Evolutionary conservation across 768 basidiomycete species (phyloP), one percentile per base, ranked within the genome.

Genomic region (Chalciporus piperatus): DNA sequence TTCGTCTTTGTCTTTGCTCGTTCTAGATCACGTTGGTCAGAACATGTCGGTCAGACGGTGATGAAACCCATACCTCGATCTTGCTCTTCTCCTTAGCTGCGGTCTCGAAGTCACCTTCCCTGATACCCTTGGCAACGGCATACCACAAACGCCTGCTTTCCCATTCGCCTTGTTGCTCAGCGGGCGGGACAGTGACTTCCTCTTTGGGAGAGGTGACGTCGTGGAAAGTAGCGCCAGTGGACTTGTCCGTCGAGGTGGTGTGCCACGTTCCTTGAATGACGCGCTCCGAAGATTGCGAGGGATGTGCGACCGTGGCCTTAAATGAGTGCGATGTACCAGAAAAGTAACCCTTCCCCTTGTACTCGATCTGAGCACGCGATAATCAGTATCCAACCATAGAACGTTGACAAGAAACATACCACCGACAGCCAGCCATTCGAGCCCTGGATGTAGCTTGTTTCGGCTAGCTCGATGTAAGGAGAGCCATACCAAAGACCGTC

Each of bases 331-430:
- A 83, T 68, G 93, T 95, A 49, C 96, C 95, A 32, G 84, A 82
- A 67, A 98, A 92, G 74, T 95, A 98, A 23, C 95, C 96, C 64
- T 92, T 92, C 69, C 95, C 96, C 66, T 93, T 92, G 78, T 96
- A 98, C 58, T 96, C 92, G 68, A 98, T 85, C 67, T 78, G 63
- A 66, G 63, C 50, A 67, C 69, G 12, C 72, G 70, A 27, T 71
- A 73, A 46, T 79, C 73, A 56, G 75, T 27, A 58, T 35, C 27
- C 41, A 20, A 2, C 22, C n/a, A 41, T 37, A 8, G 8, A 25
- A 41, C 19, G 6, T 2, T 14, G 20, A 28, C 1, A 19, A 20
- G 6, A 22, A 35, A 52, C 76, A 50, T 58, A 83, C 81, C 53
- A 74, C 73, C 10, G 80, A 76, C 20, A 77, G 64, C 73, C 74